Evolutionary conservation across 768 basidiomycete genomes (phyloP).

Genomic region (Cantharellus anzutake): DNA sequence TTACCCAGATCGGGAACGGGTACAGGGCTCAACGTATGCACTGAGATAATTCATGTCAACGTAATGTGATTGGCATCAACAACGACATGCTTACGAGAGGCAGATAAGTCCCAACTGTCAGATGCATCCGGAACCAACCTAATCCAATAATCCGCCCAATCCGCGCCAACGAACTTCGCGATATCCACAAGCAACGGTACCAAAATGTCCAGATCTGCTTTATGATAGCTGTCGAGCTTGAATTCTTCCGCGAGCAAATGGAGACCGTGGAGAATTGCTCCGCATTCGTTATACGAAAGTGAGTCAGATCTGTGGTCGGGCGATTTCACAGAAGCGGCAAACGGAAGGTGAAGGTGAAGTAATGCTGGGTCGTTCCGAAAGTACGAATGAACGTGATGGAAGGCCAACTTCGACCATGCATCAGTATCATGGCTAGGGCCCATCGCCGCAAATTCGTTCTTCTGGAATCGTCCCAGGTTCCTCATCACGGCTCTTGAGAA

Average conservation of each 20-base stretch:
- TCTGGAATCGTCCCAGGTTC: slow-evolving; percentile 23
- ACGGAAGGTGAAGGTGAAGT: background rate
- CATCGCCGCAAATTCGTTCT: too few species aligned
- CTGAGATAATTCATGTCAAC: background rate
- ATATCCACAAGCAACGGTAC: slow-evolving; percentile 31
- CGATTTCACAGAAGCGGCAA: too few species aligned
- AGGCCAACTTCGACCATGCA: background rate
- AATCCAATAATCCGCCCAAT: slow-evolving; percentile 91
- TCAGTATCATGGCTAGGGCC: too few species aligned
- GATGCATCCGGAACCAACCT: slow-evolving; percentile 48
- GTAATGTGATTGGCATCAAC: too few species aligned
- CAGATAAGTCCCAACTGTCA: slow-evolving; percentile 10
- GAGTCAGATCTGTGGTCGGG: too few species aligned
- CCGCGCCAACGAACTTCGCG: slow-evolving; percentile 40
- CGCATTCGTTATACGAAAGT: background rate
- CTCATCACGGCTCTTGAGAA: slow-evolving; percentile 33
- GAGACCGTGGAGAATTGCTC: slow-evolving; percentile 47
- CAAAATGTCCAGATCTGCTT: slow-evolving; percentile 38
- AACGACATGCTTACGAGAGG: background rate
- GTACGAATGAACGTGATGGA: slow-evolving; percentile 4
- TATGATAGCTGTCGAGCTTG: slow-evolving; percentile 24
- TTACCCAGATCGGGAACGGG: slow-evolving; percentile 64
- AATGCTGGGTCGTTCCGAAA: slow-evolving; percentile 7
- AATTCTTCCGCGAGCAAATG: slow-evolving; percentile 51
- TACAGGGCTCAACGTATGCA: slow-evolving; percentile 50